These are phyloP conservation scores for Meyerozyma guilliermondii DNA, from an alignment of 1,139 yeast genomes.

Conservation along the genomic window DNA sequence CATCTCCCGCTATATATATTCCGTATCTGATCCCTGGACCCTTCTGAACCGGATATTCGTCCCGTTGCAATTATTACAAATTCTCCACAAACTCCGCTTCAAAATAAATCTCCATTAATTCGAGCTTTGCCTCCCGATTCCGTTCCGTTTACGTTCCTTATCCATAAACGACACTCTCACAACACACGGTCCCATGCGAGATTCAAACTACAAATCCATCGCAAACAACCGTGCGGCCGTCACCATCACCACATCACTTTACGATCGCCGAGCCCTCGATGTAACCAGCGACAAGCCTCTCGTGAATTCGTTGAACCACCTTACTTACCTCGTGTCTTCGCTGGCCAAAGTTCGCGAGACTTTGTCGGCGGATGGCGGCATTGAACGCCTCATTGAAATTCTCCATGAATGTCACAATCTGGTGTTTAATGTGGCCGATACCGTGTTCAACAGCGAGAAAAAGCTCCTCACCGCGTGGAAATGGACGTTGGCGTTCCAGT, in stretches of 20 bases:
- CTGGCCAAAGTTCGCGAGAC: conserved; percentile 90
- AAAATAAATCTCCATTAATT: no score
- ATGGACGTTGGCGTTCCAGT: conserved; percentile 94
- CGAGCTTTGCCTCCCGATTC: background rate
- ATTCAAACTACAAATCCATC: conserved; percentile 78
- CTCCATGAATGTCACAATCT: conserved; percentile 68
- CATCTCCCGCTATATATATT: background rate
- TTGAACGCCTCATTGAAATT: conserved; percentile 82
- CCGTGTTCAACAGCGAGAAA: conserved; percentile 40
- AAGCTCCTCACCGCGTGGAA: conserved; percentile 81
- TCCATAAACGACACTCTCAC: background rate
- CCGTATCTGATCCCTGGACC: background rate
- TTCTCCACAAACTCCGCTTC: background rate
- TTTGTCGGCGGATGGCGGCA: conserved; percentile 82
- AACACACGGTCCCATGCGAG: conserved; percentile 56
- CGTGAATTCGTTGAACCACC: conserved; percentile 84
- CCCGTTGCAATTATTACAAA: background rate
- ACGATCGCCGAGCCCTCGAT: conserved; percentile 90
- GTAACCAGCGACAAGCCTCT: conserved; percentile 86
- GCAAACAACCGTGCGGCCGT: conserved; percentile 83
- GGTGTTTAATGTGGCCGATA: conserved; percentile 26
- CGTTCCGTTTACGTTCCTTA: background rate
- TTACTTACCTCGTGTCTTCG: conserved; percentile 81
- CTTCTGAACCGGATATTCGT: background rate
- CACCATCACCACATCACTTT: conserved; percentile 79